Conservation (phyloP, 495 filamentous ascomycete genomes). For the Hypomontagnella submonticulosa region DNA sequence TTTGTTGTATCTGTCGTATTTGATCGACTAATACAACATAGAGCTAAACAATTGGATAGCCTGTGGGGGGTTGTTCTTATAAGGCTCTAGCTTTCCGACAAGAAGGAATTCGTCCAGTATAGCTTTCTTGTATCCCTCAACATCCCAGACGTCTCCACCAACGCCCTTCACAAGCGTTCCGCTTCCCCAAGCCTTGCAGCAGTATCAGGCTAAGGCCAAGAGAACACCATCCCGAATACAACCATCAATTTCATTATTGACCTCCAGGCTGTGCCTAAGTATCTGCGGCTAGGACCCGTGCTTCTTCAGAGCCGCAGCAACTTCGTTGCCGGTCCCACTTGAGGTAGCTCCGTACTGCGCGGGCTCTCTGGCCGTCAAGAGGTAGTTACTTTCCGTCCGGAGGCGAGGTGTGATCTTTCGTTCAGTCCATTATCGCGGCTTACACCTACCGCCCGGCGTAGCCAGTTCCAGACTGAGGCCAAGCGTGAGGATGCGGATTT, state of each 20-base stretch:
- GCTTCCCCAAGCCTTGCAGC: constrained; percentile 38
- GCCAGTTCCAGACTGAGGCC: no score
- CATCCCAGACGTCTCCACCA: constrained; percentile 42
- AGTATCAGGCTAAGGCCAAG: constrained; percentile 32
- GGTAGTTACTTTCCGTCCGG: no score
- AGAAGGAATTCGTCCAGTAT: constrained; percentile 35
- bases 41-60: constrained; percentile 19
- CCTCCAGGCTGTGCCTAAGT: constrained; percentile 36
- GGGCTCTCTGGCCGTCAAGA: no score
- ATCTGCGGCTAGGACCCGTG: constrained; percentile 33
- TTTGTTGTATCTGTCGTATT: not conserved
- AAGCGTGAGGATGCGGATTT: no score
- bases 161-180: constrained; percentile 25
- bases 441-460: no score
- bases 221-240: constrained; percentile 19
- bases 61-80: constrained; percentile 33
- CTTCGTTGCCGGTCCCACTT: constrained; percentile 41
- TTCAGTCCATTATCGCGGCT: no score
- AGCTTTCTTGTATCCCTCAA: constrained; percentile 39
- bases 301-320: constrained; percentile 36
- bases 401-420: no score
- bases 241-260: constrained; percentile 29
- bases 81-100: constrained; percentile 32
- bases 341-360: no score
- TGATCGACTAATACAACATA: constrained; percentile 23